phyloP scores from a whole-genome alignment of 1,139 yeast genomes.

The Debaryomycetaceae sp. region DNA sequence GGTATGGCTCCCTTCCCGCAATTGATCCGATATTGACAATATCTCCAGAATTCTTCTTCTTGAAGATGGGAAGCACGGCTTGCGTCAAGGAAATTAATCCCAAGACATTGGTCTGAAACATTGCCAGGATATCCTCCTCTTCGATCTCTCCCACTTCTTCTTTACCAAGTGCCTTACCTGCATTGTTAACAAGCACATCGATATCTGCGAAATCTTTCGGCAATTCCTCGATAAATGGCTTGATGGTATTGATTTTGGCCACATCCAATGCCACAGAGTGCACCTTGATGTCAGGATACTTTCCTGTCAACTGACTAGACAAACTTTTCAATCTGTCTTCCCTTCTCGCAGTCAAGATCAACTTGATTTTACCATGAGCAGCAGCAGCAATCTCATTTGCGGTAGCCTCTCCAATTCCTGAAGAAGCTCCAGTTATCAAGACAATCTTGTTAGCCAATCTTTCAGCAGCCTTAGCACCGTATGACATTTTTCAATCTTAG shows the following conservation, averaged over 20 bases:
- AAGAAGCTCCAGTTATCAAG: conserved; percentile 36
- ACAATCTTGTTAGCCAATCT: conserved; percentile 40
- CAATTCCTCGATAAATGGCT: conserved; percentile 46
- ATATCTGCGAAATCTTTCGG: conserved; percentile 56
- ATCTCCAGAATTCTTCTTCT: conserved; percentile 48
- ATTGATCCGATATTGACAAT: conserved; percentile 49
- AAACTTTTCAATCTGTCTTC: conserved; percentile 49
- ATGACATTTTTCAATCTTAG: conserved; percentile 27
- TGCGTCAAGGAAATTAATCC: conserved; percentile 74
- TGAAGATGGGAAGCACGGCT: conserved; percentile 58
- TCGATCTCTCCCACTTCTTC: conserved; percentile 60
- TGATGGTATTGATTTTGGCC: conserved; percentile 46
- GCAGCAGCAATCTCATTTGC: conserved; percentile 71
- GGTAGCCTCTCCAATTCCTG: conserved; percentile 69
- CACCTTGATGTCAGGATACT: conserved; percentile 49
- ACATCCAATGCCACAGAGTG: conserved; percentile 60
- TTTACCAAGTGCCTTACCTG: conserved; percentile 75
- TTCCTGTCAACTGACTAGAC: conserved; percentile 38
- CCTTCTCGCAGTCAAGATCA: conserved; percentile 71
- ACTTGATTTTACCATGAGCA: conserved; percentile 60
- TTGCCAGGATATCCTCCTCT: conserved; percentile 53
- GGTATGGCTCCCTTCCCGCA: conserved; percentile 52
- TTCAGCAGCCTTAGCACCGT: conserved; percentile 41
- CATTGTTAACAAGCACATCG: conserved; percentile 74
- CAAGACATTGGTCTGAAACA: conserved; percentile 70